Base-by-base conservation (phyloP, 768 basidiomycete genomes). In the Paxillus rubicundulus region DNA sequence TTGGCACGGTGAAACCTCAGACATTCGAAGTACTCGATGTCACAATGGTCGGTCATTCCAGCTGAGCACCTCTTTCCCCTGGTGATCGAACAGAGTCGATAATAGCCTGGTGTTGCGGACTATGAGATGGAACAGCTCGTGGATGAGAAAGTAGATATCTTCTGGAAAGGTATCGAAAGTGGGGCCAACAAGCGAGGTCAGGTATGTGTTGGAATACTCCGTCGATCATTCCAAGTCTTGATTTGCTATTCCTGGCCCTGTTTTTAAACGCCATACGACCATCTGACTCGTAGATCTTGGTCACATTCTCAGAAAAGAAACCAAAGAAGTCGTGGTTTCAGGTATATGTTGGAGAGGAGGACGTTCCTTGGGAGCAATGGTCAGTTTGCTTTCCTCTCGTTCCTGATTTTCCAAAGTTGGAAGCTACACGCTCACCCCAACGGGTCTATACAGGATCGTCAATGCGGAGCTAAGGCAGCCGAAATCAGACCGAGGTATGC, bases 281-380 rank as follows among this genome's bases (percentile, higher is more conserved):
- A 27, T 32, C 34, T 6, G 46, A 45, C 33, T 33, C 33, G 32
- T 1, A 88, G 90, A 84, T 92, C 30, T 66, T 77, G 9, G 79
- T 92, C 17, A 89, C 84, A 0, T 82, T 92, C 56, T 86, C 87
- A 2, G 89, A 91, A 65, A 87, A 85, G 65, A 78, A 81, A 44
- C 80, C 82, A 9, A 86, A 85, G 69, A 92, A 89, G 68, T 79
- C 82, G 14, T 91, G 89, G 89, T 88, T 90, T 59, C 78, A 78
- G 47, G 80, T 81, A 10, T 84, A 84, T 37, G 75, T 78, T 58
- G 84, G 79, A 1, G 87, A 92, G 70, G 90, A 92, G 64, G 88
- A 92, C 21, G 81, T 91, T 13, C 82, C 89, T 47, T 92, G 90
- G 90, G 91, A 92, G 65, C 84, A 89, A 69, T 92, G 90, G 90